Conservation (phyloP, 2,329 filamentous ascomycete species). For the Diaporthe nobilis region DNA sequence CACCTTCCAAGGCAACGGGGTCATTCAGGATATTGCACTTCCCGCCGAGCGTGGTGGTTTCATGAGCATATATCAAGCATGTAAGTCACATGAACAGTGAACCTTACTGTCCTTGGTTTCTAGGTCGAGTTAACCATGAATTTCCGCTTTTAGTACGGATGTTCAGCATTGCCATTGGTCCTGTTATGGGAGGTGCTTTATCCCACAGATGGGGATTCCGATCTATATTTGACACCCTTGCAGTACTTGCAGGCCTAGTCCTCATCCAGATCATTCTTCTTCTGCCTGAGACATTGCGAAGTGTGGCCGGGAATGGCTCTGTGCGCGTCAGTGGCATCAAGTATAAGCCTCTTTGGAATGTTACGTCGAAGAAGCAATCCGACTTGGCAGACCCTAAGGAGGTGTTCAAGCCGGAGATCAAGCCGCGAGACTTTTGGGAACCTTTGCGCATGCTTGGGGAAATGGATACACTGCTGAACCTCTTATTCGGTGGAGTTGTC, state of each 20-base stretch:
- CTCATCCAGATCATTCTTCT: constrained; percentile 35
- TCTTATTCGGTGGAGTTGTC: constrained; percentile 51
- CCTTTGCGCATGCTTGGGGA: constrained; percentile 51
- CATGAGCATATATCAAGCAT: constrained; percentile 51
- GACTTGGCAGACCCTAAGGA: not conserved
- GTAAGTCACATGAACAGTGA: constrained; percentile 41
- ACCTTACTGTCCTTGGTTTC: no score
- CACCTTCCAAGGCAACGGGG: constrained; percentile 46
- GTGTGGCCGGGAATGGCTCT: constrained; percentile 49
- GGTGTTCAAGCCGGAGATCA: constrained; percentile 1
- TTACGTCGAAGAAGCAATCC: constrained; percentile 42
- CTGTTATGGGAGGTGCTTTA: constrained; percentile 51
- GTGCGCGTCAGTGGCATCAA: constrained; percentile 41
- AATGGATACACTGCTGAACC: constrained; percentile 49
- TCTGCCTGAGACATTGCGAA: constrained; percentile 51
- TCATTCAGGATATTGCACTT: constrained; percentile 51
- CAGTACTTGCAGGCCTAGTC: not conserved
- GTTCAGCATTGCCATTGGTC: constrained; percentile 49
- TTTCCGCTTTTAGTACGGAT: constrained; percentile 43
- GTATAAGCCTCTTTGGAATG: constrained; percentile 42
- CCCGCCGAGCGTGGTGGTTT: constrained; percentile 48
- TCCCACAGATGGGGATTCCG: constrained; percentile 49
- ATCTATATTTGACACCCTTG: constrained; percentile 50
- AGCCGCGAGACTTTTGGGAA: constrained; percentile 41
- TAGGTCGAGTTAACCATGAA: not conserved